Evolutionary conservation across 192 early-diverging fungal genomes (phyloP), one percentile per base, ranked within the genome.

Genomic region (Coemansia sp.): DNA sequence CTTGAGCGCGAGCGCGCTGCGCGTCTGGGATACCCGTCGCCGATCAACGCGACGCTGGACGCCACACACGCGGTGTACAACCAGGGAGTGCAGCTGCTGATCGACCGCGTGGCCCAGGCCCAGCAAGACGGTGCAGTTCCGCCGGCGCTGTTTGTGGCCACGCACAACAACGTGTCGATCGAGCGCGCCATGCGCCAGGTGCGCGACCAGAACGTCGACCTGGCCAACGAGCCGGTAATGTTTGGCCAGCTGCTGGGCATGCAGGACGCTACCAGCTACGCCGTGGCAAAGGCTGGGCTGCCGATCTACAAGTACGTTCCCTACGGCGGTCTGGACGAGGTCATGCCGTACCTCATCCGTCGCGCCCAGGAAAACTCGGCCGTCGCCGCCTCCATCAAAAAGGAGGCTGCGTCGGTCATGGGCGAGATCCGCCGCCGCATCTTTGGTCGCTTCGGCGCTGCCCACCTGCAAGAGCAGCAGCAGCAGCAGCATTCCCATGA

Each of bases 171-270:
- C 51, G 87, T 87, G 36, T 92, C 93, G 25, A 87, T 95, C 32
- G 74, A 85, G 56, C 70, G 72, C 18, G 87, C 91, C 4, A 72
- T 82, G 56, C 70, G 80, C 34, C 83, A 81, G 62, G 86, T 97
- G 87, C 85, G 87, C 49, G 58, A 70, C 33, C 69, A 85, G 32
- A 72, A 72, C 7, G 75, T 96, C 25, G 69, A 85, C 49, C 67
- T 85, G 7, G 38, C 75, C 38, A 72, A 76, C 30, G 88, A 87
- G 63, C 63, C 87, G 8, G 91, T 99, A 28, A 87, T 88, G 74
- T 96, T 99, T 76, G 96, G 92, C 25, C 96, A 99, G 85, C 82
- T 99, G 55, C 88, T 93, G 66, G 89, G 87, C 55, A 99, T 99
- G 96, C 89, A 93, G 74, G 96, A 99, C 75, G 87, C 87, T 20